phyloP scores from a whole-genome alignment of 345 rosid species.

The Salix viminalis region DNA sequence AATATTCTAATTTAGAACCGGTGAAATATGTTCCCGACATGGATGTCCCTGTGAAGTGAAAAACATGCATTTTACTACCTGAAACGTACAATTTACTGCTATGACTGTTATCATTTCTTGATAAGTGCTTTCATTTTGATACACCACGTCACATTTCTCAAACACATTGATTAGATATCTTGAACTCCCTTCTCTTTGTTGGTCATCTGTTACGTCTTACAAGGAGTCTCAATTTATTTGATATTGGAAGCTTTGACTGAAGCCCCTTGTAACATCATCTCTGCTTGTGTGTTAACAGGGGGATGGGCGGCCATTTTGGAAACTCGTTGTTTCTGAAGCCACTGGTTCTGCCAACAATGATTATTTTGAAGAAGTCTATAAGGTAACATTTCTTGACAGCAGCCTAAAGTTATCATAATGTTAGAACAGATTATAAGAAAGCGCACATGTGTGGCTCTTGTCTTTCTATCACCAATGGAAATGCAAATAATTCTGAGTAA shows the following conservation, averaged over 20 bases:
- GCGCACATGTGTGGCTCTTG: not conserved
- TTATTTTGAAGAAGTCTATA: conserved; percentile 83
- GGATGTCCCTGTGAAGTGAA: not conserved
- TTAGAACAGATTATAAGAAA: not conserved
- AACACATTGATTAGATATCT: not conserved
- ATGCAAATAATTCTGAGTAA: not conserved
- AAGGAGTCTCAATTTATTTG: not conserved
- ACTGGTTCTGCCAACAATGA: conserved; percentile 64
- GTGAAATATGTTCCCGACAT: not conserved
- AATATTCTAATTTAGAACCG: not conserved
- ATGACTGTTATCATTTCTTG: not conserved
- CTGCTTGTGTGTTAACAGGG: conserved; percentile 42
- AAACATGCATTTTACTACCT: not conserved
- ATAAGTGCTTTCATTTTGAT: not conserved
- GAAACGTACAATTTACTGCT: not conserved
- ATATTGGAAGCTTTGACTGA: conserved; percentile 4
- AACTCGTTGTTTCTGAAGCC: conserved; percentile 72
- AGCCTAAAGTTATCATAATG: not conserved
- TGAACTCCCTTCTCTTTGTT: not conserved
- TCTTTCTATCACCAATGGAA: too few relatives aligned
- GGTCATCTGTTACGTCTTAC: not conserved
- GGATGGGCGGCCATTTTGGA: conserved; percentile 89
- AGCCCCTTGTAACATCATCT: not conserved
- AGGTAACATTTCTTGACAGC: conserved; percentile 37
- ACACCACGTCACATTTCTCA: not conserved